Evolutionary conservation across 352 stramenopile species (phyloP), one percentile per base, ranked within the genome.

Genomic region (Pythium coloratum): DNA sequence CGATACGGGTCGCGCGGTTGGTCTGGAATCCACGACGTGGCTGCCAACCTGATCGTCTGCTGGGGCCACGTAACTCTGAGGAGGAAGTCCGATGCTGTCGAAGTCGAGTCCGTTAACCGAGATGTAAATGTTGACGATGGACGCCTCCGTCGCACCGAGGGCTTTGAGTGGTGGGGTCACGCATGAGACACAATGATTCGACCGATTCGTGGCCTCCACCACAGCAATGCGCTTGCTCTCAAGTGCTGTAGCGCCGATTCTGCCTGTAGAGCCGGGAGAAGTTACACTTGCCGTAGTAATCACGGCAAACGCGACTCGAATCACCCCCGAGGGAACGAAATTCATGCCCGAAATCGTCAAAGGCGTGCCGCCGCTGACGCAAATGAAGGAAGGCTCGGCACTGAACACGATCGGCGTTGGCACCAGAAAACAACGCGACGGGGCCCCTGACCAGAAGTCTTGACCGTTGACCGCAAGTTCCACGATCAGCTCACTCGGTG

Each of bases 381-480:
- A 75, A n/a, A 78, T 70, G 24, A 64, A 75, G 5, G 55, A 51
- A 26, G 66, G 72, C 56, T 66, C 47, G 7, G 62, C 61, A 36
- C 32, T 54, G 38, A 75, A 6, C 18, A 76, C 44, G 24, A 75
- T 60, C 2, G 70, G 72, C n/a, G 66, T 57, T 10, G 70, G 67
- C 6, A 71, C 47, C 16, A 66, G 20, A 2, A 64, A 50, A 47
- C 74, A 69, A 30, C 56, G 66, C 32, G 69, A 64, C 20, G 73
- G 67, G 13, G 69, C 75, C 4, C 66, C 53, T 0, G 75, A 82
- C 62, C 66, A 69, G 50, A 74, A 82, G 47, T 82, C 75, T 47
- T 82, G 75, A 5, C 75, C 75, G 38, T 82, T 82, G 13, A 82
- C 55, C 0, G 75, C 75, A 0, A 82, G 54, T 38, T 82, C 75